Evolutionary conservation across 176 grass and related monocot species (phyloP).

Genomic region (Eremochloa ophiuroides): DNA sequence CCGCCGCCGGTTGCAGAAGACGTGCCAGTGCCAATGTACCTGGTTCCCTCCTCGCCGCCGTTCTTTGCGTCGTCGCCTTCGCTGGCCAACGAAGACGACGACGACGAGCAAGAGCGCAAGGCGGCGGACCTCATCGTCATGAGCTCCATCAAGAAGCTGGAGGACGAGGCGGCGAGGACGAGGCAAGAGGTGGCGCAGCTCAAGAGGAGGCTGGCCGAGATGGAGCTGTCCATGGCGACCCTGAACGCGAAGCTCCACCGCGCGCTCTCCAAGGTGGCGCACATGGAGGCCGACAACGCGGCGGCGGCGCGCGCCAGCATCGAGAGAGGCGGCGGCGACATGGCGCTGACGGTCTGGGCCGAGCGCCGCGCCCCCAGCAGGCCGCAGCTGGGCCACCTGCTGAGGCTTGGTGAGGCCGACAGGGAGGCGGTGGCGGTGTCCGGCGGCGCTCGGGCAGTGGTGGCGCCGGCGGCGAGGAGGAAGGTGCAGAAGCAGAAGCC

Average conservation of each 20-base stretch:
- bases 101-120: neutral
- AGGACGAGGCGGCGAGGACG: slow-evolving; percentile 53
- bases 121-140: slow-evolving; percentile 36
- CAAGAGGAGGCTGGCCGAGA: slow-evolving; percentile 61
- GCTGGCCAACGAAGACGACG: neutral
- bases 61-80: slow-evolving; percentile 57
- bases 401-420: slow-evolving; percentile 43
- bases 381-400: slow-evolving; percentile 32
- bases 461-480: neutral
- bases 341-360: slow-evolving; percentile 19
- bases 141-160: slow-evolving; percentile 58
- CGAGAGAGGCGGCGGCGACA: slow-evolving; percentile 4
- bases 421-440: slow-evolving; percentile 18
- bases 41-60: slow-evolving; percentile 46
- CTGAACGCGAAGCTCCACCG: slow-evolving; percentile 71
- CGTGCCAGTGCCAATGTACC: slow-evolving; percentile 34
- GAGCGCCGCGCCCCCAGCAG: slow-evolving; percentile 14
- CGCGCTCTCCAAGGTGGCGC: slow-evolving; percentile 50
- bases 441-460: neutral
- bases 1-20: neutral
- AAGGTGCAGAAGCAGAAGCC: slow-evolving; percentile 73
- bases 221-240: slow-evolving; percentile 56
- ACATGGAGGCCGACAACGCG: slow-evolving; percentile 58
- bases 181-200: slow-evolving; percentile 59
- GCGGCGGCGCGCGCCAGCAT: slow-evolving; percentile 36